phyloP scores from a whole-genome alignment of 2,329 filamentous ascomycete species.

The Lachnellula hyalina region DNA sequence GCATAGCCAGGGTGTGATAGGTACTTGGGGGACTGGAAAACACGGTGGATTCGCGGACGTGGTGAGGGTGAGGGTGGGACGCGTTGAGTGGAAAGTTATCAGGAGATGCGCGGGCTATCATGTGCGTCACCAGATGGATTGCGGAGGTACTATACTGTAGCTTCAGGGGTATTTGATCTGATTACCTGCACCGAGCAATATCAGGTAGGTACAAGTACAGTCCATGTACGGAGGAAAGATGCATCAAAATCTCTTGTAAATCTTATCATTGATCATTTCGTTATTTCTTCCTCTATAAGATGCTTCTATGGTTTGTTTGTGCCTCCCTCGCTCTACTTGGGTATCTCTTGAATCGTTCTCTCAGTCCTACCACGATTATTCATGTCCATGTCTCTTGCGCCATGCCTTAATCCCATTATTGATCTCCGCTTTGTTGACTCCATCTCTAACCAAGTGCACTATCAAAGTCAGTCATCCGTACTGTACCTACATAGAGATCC shows the following conservation, averaged over 20 bases:
- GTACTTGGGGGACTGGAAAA: not conserved
- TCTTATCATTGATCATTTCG: not conserved
- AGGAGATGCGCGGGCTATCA: constrained; percentile 5
- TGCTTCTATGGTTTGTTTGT: too few species aligned
- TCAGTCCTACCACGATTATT: constrained; percentile 4
- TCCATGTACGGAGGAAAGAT: too few species aligned
- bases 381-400: constrained; percentile 53
- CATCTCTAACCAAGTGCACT: constrained; percentile 77
- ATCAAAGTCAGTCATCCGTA: constrained; percentile 35
- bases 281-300: not conserved
- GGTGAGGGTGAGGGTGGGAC: not conserved
- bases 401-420: constrained; percentile 76
- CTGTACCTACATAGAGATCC: not conserved
- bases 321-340: not conserved
- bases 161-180: constrained; percentile 6
- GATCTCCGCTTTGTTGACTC: constrained; percentile 70
- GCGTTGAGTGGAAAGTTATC: constrained; percentile 1
- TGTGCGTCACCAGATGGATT: constrained; percentile 13
- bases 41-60: not conserved
- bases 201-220: not conserved
- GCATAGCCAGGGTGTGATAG: not conserved
- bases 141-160: too few species aligned
- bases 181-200: not conserved
- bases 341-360: not conserved
- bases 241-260: too few species aligned